Evolutionary conservation across 2,329 filamentous ascomycete species (phyloP).

Genomic region (Neofusicoccum sp.): DNA sequence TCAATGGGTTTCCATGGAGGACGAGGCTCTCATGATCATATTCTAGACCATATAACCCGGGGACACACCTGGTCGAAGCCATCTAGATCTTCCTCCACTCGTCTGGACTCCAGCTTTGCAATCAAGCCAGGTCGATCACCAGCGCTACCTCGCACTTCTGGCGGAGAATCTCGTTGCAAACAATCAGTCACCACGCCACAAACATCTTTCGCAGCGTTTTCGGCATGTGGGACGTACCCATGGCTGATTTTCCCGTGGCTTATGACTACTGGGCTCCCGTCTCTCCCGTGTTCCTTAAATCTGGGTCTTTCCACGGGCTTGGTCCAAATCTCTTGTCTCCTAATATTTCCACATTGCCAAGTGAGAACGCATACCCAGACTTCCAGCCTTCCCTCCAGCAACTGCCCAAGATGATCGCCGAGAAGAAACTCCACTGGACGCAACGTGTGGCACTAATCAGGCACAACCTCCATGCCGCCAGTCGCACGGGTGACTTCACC

Average conservation of each 20-base stretch:
- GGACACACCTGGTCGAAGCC: not conserved
- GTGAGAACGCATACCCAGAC: not conserved
- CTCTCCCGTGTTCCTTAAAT: not conserved
- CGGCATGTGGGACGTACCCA: constrained; percentile 13
- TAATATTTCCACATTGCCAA: not conserved
- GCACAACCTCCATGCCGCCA: constrained; percentile 49
- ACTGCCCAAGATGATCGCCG: constrained; percentile 7
- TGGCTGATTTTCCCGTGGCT: constrained; percentile 1
- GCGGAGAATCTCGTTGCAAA: not conserved
- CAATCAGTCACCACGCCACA: not conserved
- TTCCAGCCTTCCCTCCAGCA: not conserved
- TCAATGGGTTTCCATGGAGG: not conserved
- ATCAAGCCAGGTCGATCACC: not conserved
- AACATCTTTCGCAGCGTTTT: not conserved
- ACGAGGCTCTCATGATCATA: not conserved
- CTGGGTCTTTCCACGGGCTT: constrained; percentile 10
- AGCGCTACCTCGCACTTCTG: not conserved
- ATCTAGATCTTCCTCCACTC: constrained; percentile 6
- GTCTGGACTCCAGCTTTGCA: not conserved
- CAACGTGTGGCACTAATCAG: constrained; percentile 49
- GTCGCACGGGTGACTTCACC: constrained; percentile 48
- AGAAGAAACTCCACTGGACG: constrained; percentile 47
- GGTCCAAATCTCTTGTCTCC: not conserved
- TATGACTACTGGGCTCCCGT: not conserved
- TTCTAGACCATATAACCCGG: constrained; percentile 12